Evolutionary conservation across 2,329 filamentous ascomycete species (phyloP), one percentile per base, ranked within the genome.

Genomic region (Coniosporium tulheliwenetii): DNA sequence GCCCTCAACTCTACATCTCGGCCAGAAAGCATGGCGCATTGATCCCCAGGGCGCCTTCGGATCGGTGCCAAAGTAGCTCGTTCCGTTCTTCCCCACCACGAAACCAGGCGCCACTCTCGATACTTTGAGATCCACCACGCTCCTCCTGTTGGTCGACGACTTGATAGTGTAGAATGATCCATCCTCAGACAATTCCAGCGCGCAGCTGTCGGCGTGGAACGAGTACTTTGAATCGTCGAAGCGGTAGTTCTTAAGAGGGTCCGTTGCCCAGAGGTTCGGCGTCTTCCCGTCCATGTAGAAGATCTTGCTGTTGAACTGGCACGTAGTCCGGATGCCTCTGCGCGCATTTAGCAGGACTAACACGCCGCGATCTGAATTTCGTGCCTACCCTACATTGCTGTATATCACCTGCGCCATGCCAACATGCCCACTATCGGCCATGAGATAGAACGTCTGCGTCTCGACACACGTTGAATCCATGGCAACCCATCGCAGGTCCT

Each of bases 21-120:
- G 87, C 91, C 91, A 98, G 66, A 98, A 96, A 30, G 76, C 75
- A 61, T 98, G 91, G 56, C 81, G 75, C 79, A 98, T 93, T 29
- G 71, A 73, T 31, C 91, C 91, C 91, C 91, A 98, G 1, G 91
- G 91, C 49, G 87, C 76, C 48, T 69, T 60, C 13, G 81, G 76
- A 58, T 98, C 86, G 36, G 86, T 94, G 40, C 91, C 91, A 56
- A 81, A 98, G 51, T 79, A 74, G 41, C 79, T 83, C 47, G 75
- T 89, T 47, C 91, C 91, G 49, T 93, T 76, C 61, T 81, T 81
- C 51, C 91, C 91, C 41, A 75, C 77, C 50, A 85, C 76, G 62
- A 94, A 93, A 39, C 85, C 87, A 0, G 89, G 89, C 1, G 85
- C 69, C 1, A 67, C 64, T 56, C 77, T 77, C 43, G 79, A 84